phyloP scores from a whole-genome alignment of 140 eudicot species.

The Anethum foeniculum region DNA sequence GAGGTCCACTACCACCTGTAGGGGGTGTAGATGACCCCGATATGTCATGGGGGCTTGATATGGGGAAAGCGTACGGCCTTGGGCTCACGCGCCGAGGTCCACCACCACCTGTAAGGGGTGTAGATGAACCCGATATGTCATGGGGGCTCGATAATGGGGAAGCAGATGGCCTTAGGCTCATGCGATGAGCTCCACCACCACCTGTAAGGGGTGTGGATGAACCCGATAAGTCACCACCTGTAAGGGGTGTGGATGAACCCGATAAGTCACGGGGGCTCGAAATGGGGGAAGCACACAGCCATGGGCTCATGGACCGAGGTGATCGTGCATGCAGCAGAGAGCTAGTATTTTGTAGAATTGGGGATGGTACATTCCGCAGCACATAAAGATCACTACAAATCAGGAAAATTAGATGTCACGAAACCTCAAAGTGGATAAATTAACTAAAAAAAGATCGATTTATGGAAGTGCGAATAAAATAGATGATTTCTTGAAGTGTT shows the following conservation, averaged over 20 bases:
- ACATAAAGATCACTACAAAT: slow-evolving; percentile 28
- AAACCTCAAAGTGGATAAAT: not conserved
- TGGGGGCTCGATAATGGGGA: slow-evolving; percentile 63
- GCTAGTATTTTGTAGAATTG: slow-evolving; percentile 46
- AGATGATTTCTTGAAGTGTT: not conserved
- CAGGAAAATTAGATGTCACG: not conserved
- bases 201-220: slow-evolving; percentile 54
- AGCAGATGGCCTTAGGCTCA: slow-evolving; percentile 40
- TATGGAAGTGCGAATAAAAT: not conserved
- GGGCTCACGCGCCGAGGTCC: slow-evolving; percentile 19
- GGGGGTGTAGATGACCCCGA: slow-evolving; percentile 65
- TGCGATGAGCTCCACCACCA: slow-evolving; percentile 21
- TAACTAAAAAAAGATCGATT: not conserved
- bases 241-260: slow-evolving; percentile 57
- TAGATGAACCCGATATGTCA: slow-evolving; percentile 56
- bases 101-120: slow-evolving; percentile 43
- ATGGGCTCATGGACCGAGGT: slow-evolving; percentile 28
- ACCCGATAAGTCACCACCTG: slow-evolving; percentile 45
- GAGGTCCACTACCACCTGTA: slow-evolving; percentile 22
- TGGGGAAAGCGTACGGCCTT: slow-evolving; percentile 40
- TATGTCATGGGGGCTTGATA: slow-evolving; percentile 51
- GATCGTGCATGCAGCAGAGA: slow-evolving; percentile 42
- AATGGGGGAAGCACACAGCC: slow-evolving; percentile 39
- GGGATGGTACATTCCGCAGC: slow-evolving; percentile 51
- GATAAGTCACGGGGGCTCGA: slow-evolving; percentile 57